Evolutionary conservation across 129 eudicot genomes (phyloP), one percentile per base, ranked within the genome.

Genomic region (Logfia minima): DNA sequence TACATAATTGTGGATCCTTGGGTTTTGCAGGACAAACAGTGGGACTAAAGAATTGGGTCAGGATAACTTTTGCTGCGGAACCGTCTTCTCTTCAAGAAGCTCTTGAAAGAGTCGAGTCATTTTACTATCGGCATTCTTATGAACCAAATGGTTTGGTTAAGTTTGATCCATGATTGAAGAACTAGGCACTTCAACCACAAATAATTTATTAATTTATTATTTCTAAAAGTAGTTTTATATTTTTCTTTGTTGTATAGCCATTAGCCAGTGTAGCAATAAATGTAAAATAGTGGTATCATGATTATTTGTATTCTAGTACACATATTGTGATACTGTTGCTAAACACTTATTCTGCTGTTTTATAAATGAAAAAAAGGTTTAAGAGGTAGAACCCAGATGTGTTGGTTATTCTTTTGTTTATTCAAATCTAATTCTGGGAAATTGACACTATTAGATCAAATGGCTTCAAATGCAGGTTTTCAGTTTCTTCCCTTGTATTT

Each of bases 11-110:
- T 4, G n/a, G 56, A 19, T 31, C 17, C 9, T 58, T 17, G 22
- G 32, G 34, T 61, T 71, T 74, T 77, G 72, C 88, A 87, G 97
- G 98, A 51, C 67, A 82, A 60, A 87, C 97, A 4, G 97, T 94
- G 32, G 98, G 98, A 43, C 87, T 89, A 34, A 90, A 90, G 66
- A 81, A 93, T 68, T 93, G 98, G 98, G 78, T 93, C 19, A 83
- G 98, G 26, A 83, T 94, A 74, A 94, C 98, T 18, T 94, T 89
- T 82, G 98, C 98, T 0, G 93, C 84, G 6, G 98, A 94, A n/a
- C 92, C 96, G 31, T 82, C 92, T n/a, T 56, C 90, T n/a, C 89
- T 94, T 6, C 88, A 83, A 82, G 96, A 91, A 85, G 98, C 88
- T 65, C 78, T 94, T 19, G 85, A 53, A 13, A 87, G 97, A 74